Evolutionary conservation across 768 basidiomycete genomes (phyloP).

Genomic region (Podaxis sp.): DNA sequence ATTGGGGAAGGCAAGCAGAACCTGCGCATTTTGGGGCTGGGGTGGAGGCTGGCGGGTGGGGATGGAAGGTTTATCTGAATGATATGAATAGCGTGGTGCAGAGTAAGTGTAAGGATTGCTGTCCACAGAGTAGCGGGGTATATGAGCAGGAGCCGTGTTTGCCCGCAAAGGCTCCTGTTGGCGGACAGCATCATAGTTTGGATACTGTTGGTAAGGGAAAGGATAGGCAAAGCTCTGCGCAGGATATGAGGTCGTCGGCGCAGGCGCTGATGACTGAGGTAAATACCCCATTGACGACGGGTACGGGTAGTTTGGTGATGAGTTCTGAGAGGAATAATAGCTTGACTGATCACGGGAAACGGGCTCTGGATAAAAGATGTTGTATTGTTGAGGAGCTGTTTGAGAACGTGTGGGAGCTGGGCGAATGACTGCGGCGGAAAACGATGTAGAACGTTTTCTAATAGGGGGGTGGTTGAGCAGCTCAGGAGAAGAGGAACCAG

Average conservation of each 20-base stretch:
- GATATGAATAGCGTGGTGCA: conserved; percentile 3
- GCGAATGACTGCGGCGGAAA: conserved; percentile 2
- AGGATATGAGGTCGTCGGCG: conserved; percentile 5
- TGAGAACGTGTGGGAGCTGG: neutral
- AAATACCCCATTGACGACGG: conserved; percentile 14
- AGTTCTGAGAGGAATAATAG: conserved; percentile 14
- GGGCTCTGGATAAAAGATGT: conserved; percentile 2
- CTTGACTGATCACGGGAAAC: conserved; percentile 14
- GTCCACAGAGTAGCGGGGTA: conserved; percentile 3
- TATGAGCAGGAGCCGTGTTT: conserved; percentile 16
- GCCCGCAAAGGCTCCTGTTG: conserved; percentile 16
- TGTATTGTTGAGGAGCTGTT: conserved; percentile 5
- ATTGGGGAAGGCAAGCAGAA: conserved; percentile 5
- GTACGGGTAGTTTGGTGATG: conserved; percentile 12
- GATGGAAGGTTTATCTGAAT: neutral
- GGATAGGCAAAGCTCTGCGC: conserved; percentile 9
- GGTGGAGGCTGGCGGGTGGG: neutral
- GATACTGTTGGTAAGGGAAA: conserved; percentile 11
- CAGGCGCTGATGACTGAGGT: neutral
- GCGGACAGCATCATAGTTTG: conserved; percentile 6
- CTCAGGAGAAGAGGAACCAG: neutral
- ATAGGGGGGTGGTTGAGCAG: neutral
- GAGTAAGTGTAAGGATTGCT: neutral
- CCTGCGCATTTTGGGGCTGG: neutral
- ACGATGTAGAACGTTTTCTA: conserved; percentile 13